phyloP scores from a whole-genome alignment of 2,329 filamentous ascomycete species.

The Arthrobotrys sphaeroides region DNA sequence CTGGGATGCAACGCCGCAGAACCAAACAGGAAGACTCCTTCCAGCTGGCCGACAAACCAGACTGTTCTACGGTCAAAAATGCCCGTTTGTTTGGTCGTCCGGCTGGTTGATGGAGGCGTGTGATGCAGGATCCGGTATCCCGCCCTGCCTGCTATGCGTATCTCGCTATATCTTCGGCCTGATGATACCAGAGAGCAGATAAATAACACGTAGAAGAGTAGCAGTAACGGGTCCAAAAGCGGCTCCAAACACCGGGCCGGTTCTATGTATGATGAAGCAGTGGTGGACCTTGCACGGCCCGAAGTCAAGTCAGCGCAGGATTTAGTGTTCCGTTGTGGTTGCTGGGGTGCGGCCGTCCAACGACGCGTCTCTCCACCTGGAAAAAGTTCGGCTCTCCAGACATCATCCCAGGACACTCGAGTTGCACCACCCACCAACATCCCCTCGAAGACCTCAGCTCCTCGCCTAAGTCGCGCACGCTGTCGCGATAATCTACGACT shows the following conservation, averaged over 20 bases:
- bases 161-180: background rate
- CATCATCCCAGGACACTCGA: conserved; percentile 32
- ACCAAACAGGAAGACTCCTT: background rate
- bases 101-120: background rate
- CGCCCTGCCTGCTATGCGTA: background rate
- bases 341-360: conserved; percentile 30
- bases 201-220: background rate
- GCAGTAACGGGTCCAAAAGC: background rate
- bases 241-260: no score
- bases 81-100: background rate
- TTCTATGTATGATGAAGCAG: background rate
- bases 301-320: background rate
- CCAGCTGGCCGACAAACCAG: background rate
- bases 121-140: background rate
- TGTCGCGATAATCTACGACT: conserved; percentile 15
- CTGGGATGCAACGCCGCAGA: background rate
- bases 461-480: conserved; percentile 2
- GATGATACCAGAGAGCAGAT: background rate
- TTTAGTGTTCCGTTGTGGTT: conserved; percentile 22
- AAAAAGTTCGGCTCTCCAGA: conserved; percentile 50
- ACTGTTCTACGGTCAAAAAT: background rate
- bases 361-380: conserved; percentile 51
- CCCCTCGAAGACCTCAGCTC: conserved; percentile 1
- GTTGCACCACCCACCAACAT: conserved; percentile 29
- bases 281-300: background rate